These are phyloP conservation scores for Mycena latifolia DNA, from an alignment of 768 basidiomycete genomes.

Conservation along the genomic window DNA sequence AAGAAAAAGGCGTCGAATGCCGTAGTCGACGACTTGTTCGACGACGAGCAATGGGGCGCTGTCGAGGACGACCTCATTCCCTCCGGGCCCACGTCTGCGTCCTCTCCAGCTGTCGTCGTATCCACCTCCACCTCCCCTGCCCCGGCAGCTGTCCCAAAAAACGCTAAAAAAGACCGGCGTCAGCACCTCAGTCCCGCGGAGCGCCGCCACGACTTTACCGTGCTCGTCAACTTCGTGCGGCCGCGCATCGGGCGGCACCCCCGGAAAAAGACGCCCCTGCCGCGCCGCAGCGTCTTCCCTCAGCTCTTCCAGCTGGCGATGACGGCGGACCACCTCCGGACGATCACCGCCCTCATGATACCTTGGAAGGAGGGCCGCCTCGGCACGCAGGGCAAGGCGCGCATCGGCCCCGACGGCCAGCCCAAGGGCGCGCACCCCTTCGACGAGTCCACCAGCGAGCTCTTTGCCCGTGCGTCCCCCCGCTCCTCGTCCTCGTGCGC, in stretches of 20 bases:
- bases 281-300: slow-evolving; percentile 28
- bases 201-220: slow-evolving; percentile 17
- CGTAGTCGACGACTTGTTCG: slow-evolving; percentile 4
- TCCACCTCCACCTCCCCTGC: not conserved
- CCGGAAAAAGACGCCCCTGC: slow-evolving; percentile 23
- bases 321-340: slow-evolving; percentile 24
- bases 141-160: no score
- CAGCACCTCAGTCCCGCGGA: slow-evolving; percentile 1
- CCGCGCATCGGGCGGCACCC: slow-evolving; percentile 34
- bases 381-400: slow-evolving; percentile 33
- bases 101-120: slow-evolving; percentile 11
- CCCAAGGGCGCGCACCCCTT: slow-evolving; percentile 31
- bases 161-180: no score
- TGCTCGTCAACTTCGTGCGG: slow-evolving; percentile 25
- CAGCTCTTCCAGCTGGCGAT: slow-evolving; percentile 32
- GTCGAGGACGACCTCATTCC: slow-evolving; percentile 31
- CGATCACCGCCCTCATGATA: slow-evolving; percentile 30
- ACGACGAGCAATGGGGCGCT: no score
- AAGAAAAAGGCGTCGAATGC: slow-evolving; percentile 3
- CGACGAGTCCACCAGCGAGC: slow-evolving; percentile 29
- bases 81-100: not conserved
- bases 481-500: not conserved
- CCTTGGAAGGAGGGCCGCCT: slow-evolving; percentile 35
- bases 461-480: slow-evolving; percentile 29
- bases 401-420: slow-evolving; percentile 24